Conservation (phyloP, 1,284 basidiomycete species). For the Agroathelia rolfsii region DNA sequence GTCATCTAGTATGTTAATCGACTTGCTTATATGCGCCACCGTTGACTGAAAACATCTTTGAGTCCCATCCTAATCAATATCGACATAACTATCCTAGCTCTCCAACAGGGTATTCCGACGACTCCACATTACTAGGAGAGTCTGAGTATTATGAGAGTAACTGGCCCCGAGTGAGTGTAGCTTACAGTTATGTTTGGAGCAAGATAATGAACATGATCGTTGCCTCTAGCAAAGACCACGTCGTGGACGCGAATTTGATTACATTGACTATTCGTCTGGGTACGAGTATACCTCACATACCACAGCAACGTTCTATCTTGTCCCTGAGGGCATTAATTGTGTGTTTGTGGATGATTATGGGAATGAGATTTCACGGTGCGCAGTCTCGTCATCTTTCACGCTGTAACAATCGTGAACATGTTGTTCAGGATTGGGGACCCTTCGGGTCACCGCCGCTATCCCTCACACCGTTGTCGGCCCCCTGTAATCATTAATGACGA, state of each 20-base stretch:
- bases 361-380: conserved; percentile 53
- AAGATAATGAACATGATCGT: conserved; percentile 10
- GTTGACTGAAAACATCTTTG: too few species aligned
- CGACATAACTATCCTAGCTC: too few species aligned
- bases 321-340: conserved; percentile 54
- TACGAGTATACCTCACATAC: conserved; percentile 20
- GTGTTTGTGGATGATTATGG: conserved; percentile 62
- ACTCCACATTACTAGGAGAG: too few species aligned
- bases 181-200: too few species aligned
- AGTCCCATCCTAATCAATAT: too few species aligned
- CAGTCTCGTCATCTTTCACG: neutral
- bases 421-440: conserved; percentile 35
- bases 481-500: conserved; percentile 41
- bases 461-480: conserved; percentile 20
- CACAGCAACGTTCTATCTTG: conserved; percentile 44
- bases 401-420: conserved; percentile 15
- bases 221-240: conserved; percentile 14
- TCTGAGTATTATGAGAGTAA: too few species aligned
- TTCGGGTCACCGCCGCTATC: conserved; percentile 14
- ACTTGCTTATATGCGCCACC: too few species aligned
- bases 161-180: too few species aligned
- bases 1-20: too few species aligned
- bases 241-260: conserved; percentile 20
- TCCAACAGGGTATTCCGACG: too few species aligned
- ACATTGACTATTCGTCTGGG: conserved; percentile 21